Conservation (phyloP, 192 early-diverging fungal species). For the Coemansia sp. region DNA sequence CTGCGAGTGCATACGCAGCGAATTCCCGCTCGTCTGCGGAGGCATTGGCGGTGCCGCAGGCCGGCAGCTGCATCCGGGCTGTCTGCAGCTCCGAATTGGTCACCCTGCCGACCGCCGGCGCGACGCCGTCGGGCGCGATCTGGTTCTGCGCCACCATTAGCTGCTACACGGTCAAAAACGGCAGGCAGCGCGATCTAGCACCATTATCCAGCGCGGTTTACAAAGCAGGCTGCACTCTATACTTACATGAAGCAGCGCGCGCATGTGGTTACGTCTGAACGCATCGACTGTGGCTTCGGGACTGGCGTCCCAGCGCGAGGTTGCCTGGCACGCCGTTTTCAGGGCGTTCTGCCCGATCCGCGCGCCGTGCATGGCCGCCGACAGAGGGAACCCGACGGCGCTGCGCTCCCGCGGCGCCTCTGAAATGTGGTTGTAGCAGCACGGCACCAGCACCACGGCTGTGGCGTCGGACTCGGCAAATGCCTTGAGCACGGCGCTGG, state of each 20-base stretch:
- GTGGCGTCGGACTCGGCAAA: constrained; percentile 58
- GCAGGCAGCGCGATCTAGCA: not conserved
- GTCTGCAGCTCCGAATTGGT: constrained; percentile 52
- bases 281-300: constrained; percentile 53
- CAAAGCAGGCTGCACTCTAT: not conserved
- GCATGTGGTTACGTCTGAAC: constrained; percentile 67
- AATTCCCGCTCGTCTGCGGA: constrained; percentile 32
- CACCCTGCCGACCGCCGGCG: constrained; percentile 60
- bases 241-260: constrained; percentile 64
- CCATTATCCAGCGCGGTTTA: not conserved
- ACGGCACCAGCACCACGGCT: constrained; percentile 66
- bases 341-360: constrained; percentile 59
- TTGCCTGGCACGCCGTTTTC: constrained; percentile 77
- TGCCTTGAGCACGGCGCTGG: constrained; percentile 63
- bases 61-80: not conserved
- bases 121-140: constrained; percentile 26
- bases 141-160: constrained; percentile 58
- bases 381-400: constrained; percentile 21
- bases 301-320: constrained; percentile 67
- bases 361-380: constrained; percentile 8
- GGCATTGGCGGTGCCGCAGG: not conserved
- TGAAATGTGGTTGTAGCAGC: constrained; percentile 82
- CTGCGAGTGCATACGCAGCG: constrained; percentile 55
- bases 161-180: constrained; percentile 21
- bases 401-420: constrained; percentile 29